These are phyloP conservation scores for Pyricularia pennisetigena DNA, from an alignment of 2,329 filamentous ascomycete genomes.

Conservation along the genomic window DNA sequence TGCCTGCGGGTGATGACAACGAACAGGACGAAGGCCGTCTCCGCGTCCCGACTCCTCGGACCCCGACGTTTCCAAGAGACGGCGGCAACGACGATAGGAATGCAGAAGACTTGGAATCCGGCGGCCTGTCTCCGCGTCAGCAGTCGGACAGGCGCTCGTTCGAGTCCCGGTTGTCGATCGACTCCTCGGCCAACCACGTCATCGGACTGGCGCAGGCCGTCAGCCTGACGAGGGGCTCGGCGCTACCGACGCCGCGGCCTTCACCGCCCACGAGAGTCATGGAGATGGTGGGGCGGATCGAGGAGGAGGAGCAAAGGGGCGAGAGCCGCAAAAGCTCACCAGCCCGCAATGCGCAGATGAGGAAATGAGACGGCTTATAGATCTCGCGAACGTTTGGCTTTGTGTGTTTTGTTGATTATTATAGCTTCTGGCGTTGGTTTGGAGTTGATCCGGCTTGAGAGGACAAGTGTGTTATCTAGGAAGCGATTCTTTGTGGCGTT, in stretches of 20 bases:
- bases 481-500: background rate
- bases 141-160: slow-evolving; percentile 2
- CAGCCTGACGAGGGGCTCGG: slow-evolving; percentile 15
- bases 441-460: background rate
- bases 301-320: slow-evolving; percentile 20
- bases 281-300: slow-evolving; percentile 46
- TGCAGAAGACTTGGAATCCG: background rate
- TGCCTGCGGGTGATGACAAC: background rate
- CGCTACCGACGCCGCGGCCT: background rate
- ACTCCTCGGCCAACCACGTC: background rate
- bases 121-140: background rate
- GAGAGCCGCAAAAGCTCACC: slow-evolving; percentile 30
- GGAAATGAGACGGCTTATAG: background rate
- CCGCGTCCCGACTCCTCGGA: background rate
- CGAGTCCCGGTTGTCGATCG: slow-evolving; percentile 7
- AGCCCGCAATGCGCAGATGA: slow-evolving; percentile 4
- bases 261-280: slow-evolving; percentile 30
- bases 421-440: background rate
- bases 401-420: background rate
- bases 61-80: background rate
- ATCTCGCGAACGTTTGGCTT: background rate
- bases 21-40: background rate
- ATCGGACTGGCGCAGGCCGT: slow-evolving; percentile 34
- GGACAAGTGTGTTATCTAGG: background rate
- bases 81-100: background rate